Evolutionary conservation across 306 rosid species (phyloP), one percentile per base, ranked within the genome.

Genomic region (Lablab purpureus): DNA sequence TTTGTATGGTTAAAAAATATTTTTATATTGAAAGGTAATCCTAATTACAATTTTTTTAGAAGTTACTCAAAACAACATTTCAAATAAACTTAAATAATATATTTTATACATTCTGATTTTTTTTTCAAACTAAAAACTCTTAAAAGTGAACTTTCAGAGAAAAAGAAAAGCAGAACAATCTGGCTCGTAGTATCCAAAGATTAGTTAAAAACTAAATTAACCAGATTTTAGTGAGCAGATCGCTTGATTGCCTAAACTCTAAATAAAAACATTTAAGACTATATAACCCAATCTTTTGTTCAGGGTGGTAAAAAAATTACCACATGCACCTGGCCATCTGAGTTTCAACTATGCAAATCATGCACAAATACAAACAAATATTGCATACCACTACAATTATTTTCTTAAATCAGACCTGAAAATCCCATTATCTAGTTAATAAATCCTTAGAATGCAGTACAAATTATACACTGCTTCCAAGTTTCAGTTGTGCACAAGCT

Each of bases 191-290:
- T 74, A 63, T 7, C n/a, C 18, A 67, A 40, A 60, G 45, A 36
- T 43, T 32, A 32, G 19, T 23, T 56, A 62, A 83, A 64, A 73
- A 6, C 40, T 30, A 32, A 60, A 72, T 81, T 22, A 41, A 69
- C 37, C 15, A 21, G 73, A 9, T 21, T 56, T 12, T 12, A 46
- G 78, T 37, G 32, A 34, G 17, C 66, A 51, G 65, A 81, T 41
- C 46, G 10, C 49, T 43, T 0, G 49, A 43, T 12, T 43, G 49
- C 12, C 49, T 30, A 46, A 55, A 27, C 19, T 72, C 4, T 27
- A 66, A 49, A 47, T 47, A 52, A 75, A 76, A 56, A 10, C 64
- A 73, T 70, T 30, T 45, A 51, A 77, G 37, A 55, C n/a, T 80
- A 76, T 43, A 59, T 58, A 81, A 34, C 49, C 49, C 5, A 43